phyloP scores from a whole-genome alignment of 441 rosid species.

The Biscutella laevigata region DNA sequence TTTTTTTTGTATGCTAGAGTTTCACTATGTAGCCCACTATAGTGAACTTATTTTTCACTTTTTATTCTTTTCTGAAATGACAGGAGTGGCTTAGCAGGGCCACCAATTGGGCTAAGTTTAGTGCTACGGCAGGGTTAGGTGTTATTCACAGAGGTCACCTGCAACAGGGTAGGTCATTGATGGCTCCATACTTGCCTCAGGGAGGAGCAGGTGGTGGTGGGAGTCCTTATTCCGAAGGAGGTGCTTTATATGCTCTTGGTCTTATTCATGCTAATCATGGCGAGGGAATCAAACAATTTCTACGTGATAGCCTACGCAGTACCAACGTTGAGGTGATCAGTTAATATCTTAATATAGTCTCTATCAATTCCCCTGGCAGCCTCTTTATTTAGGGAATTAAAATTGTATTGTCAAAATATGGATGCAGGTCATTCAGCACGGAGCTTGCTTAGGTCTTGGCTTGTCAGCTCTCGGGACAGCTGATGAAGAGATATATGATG shows the following conservation, averaged over 20 bases:
- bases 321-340: slow-evolving; percentile 75
- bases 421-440: slow-evolving; percentile 89
- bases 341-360: background rate
- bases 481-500: slow-evolving; percentile 85
- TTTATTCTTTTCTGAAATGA: slow-evolving; percentile 15
- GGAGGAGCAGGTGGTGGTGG: slow-evolving; percentile 93
- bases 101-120: slow-evolving; percentile 97
- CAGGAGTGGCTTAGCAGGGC: slow-evolving; percentile 99
- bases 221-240: slow-evolving; percentile 96
- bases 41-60: background rate
- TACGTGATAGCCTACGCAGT: slow-evolving; percentile 81
- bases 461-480: slow-evolving; percentile 98
- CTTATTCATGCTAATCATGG: slow-evolving; percentile 98
- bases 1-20: background rate
- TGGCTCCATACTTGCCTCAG: slow-evolving; percentile 97
- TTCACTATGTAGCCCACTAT: slow-evolving; percentile 1
- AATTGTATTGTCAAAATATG: background rate
- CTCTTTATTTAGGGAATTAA: slow-evolving; percentile 11
- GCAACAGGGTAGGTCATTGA: slow-evolving; percentile 89
- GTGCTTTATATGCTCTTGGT: slow-evolving; percentile 92
- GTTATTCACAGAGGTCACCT: slow-evolving; percentile 94
- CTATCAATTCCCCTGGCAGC: background rate
- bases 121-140: slow-evolving; percentile 97
- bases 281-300: slow-evolving; percentile 88
- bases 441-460: slow-evolving; percentile 97